Evolutionary conservation across 768 basidiomycete species (phyloP), one percentile per base, ranked within the genome.

Genomic region (Tylopilus vinaceipallidus): DNA sequence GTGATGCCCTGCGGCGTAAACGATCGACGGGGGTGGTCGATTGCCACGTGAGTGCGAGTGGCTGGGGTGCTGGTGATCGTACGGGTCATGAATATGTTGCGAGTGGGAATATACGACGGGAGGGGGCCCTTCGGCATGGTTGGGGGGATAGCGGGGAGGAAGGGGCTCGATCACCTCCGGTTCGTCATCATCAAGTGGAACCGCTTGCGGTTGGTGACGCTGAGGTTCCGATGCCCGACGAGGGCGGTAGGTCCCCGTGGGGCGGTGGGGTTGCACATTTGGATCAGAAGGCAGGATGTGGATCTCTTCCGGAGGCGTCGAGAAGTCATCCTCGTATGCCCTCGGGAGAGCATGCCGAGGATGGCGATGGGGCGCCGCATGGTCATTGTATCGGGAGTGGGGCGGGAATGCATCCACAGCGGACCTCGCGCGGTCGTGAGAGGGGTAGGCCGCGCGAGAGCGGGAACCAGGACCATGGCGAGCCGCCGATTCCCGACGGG

Each of bases 281-380:
- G 69, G 65, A 39, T 70, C 71, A 27, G 82, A 80, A 43, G 83
- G 83, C 37, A 83, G 67, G 42, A 85, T 73, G 50, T 76, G 77
- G 59, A 85, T 85, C 65, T 84, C 79, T 63, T 85, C 83, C 29
- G 82, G 83, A 45, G 71, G 64, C 7, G 58, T 44, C 11, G 49
- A 54, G 40, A 64, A 60, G 47, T 68, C 57, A 19, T 58, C 56
- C 4, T 49, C 40, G 3, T 40, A 50, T 13, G 57, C 57, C 42
- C 43, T 57, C 24, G 53, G 64, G 37, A 64, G 55, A 38, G 29
- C 45, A 23, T 62, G 54, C 26, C 61, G 61, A 14, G 27, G 27
- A 24, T 47, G 52, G 23, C 49, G 49, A 37, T 49, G 55, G 12
- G 49, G 44, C 14, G 14, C 37, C 27, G 20, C 39, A 50, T 57